Base-by-base conservation (phyloP, 768 basidiomycete species). In the Leccinum broughii region DNA sequence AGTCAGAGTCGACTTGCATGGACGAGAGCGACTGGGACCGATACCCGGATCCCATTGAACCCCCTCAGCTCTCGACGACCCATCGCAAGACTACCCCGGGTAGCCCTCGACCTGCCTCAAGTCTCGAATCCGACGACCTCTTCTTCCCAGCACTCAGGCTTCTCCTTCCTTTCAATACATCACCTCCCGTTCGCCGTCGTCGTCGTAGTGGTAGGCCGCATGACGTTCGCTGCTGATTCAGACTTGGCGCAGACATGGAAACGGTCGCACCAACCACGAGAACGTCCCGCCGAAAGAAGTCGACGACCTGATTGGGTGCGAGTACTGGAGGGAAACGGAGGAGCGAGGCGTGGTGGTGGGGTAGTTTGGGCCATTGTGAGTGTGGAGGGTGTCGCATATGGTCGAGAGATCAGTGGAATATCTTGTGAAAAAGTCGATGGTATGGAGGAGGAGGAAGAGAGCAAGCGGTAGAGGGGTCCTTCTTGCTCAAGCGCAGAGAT, bases 261-360 rank as follows among this genome's bases (percentile, higher is more conserved):
- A 56, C 39, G 17, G 54, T 32, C 7, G 58, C 14, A 11, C 53
- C 57, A 30, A 58, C 10, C 20, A 26, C 11, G 32, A 63, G 57
- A 37, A 61, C 5, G 51, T 72, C 70, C 64, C 63, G 56, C 1
- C 69, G 69, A 58, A 72, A 72, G 17, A 70, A 72, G 59, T 72
- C 70, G 44, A 68, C 58, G 6, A 65, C 69, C 34, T 63, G 54
- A 13, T 22, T 51, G 14, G 69, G 62, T 3, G 62, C 52, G 11
- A 71, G 63, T 0, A 69, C 53, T 20, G 63, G 48, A 41, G 70
- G 65, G 0, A 69, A 64, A 10, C 70, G 71, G 51, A 72, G 70
- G 11, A 72, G 17, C 9, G 71, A 61, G 34, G 71, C 63, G 4
- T 72, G 70, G 44, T 72, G 71, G 34, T 72, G 65, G 22, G 70